These are phyloP conservation scores for Fusarium sp. DNA, from an alignment of 2,329 filamentous ascomycete species.

Conservation along the genomic window DNA sequence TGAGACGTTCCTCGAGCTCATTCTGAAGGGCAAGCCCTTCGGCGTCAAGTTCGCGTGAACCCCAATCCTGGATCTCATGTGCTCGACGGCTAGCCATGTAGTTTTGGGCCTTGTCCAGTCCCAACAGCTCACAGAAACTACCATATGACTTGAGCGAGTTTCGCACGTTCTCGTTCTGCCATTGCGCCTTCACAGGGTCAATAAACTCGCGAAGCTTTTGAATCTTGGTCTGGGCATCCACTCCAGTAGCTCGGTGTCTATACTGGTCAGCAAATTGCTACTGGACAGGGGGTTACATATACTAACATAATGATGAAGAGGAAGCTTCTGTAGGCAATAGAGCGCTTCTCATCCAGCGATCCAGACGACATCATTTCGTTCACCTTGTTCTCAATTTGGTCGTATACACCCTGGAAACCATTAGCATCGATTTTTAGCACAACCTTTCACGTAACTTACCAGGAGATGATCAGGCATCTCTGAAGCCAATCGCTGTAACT, in stretches of 20 bases:
- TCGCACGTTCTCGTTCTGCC: constrained; percentile 79
- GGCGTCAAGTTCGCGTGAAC: constrained; percentile 78
- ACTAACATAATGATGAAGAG: constrained; percentile 89
- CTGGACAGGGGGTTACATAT: neutral
- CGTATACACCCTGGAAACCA: constrained; percentile 76
- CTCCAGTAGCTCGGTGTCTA: constrained; percentile 82
- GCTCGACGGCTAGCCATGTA: constrained; percentile 82
- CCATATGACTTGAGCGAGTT: constrained; percentile 78
- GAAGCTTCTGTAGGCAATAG: constrained; percentile 88
- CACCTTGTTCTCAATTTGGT: constrained; percentile 85
- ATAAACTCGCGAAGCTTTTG: constrained; percentile 82
- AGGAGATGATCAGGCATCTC: constrained; percentile 93
- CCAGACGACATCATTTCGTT: constrained; percentile 81
- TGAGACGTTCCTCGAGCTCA: constrained; percentile 80
- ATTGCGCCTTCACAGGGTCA: constrained; percentile 82
- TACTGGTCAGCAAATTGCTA: constrained; percentile 20
- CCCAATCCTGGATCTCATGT: constrained; percentile 85
- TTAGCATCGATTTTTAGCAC: constrained; percentile 11
- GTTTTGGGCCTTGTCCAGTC: constrained; percentile 81
- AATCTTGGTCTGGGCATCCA: constrained; percentile 78
- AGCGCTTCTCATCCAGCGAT: constrained; percentile 82
- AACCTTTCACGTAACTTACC: constrained; percentile 57
- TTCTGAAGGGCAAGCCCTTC: constrained; percentile 84
- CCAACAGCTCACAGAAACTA: constrained; percentile 83
- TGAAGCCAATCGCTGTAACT: constrained; percentile 88